A percentile compares a stretch with the other conserved stretches of the same genome.
Conservation (phyloP, 495 filamentous ascomycete genomes). For the Aspergillus nidulans region DNA sequence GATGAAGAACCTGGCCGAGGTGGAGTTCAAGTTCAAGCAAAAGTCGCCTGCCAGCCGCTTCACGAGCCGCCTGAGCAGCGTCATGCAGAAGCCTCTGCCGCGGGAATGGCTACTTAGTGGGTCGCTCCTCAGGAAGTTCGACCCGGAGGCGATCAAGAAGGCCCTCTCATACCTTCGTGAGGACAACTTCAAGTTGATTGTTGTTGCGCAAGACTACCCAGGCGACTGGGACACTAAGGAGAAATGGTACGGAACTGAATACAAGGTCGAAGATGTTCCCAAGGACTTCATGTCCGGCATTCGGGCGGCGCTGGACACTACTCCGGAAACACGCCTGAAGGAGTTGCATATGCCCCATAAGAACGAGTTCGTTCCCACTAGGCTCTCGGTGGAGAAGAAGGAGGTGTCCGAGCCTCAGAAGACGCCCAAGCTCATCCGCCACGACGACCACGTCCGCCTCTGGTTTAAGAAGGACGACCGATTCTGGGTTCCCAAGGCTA, state of each 20-base stretch:
- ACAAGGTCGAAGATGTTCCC: conserved; percentile 78
- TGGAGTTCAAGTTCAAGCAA: conserved; percentile 92
- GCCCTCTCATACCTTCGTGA: conserved; percentile 71
- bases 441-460: conserved; percentile 75
- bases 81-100: conserved; percentile 87
- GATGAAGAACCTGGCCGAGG: conserved; percentile 79
- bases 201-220: conserved; percentile 78
- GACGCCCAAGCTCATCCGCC: conserved; percentile 79
- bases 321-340: conserved; percentile 53
- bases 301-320: conserved; percentile 54
- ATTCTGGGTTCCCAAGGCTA: conserved; percentile 97
- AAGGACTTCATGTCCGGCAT: conserved; percentile 67
- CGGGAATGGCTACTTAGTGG: conserved; percentile 83
- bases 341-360: conserved; percentile 83
- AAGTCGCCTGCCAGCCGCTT: conserved; percentile 87
- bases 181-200: conserved; percentile 81
- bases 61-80: conserved; percentile 71
- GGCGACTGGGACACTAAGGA: conserved; percentile 85
- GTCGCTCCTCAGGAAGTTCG: conserved; percentile 69
- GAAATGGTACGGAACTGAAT: conserved; percentile 98
- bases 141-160: conserved; percentile 68
- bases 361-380: conserved; percentile 95
- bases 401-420: conserved; percentile 69
- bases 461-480: conserved; percentile 99
- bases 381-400: conserved; percentile 92